phyloP scores from a whole-genome alignment of 106 monocot genomes.

The Hemerocallis citrina region DNA sequence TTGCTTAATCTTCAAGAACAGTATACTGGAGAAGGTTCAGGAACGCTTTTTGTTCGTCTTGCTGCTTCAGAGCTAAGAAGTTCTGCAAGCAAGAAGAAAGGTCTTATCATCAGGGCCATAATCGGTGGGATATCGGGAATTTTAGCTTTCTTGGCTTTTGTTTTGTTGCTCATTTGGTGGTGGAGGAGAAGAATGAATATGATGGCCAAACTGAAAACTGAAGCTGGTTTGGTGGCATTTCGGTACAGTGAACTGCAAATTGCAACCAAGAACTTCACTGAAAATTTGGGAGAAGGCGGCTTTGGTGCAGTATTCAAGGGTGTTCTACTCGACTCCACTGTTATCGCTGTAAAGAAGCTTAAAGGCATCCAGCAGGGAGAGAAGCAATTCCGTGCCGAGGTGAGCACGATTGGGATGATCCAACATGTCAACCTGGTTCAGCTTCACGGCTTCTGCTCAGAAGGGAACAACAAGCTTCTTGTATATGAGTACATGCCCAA shows the following conservation, averaged over 20 bases:
- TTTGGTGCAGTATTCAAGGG: conserved; percentile 36
- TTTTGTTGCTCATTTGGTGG: not conserved
- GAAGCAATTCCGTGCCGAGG: conserved; percentile 11
- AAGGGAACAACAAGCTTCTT: not conserved
- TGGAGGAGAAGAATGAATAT: conserved; percentile 1
- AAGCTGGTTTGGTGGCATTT: conserved; percentile 8
- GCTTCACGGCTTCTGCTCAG: conserved; percentile 4
- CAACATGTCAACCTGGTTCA: conserved; percentile 10
- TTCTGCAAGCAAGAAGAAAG: not conserved
- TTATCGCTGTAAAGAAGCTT: not conserved
- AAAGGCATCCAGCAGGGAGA: not conserved
- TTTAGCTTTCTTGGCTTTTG: not conserved
- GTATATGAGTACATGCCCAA: conserved; percentile 9
- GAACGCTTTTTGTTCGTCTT: conserved; percentile 7
- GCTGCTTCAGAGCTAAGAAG: conserved; percentile 3
- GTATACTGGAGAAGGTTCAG: not conserved
- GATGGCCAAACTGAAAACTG: not conserved
- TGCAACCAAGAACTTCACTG: conserved; percentile 29
- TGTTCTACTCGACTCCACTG: not conserved
- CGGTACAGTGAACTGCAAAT: conserved; percentile 8
- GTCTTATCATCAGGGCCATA: not conserved
- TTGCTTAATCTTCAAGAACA: conserved; percentile 24
- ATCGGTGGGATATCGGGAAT: not conserved
- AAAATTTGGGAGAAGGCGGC: conserved; percentile 22
- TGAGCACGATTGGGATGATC: conserved; percentile 4